Evolutionary conservation across 2,329 filamentous ascomycete genomes (phyloP).

Genomic region (Aspergillus novoparasiticus): DNA sequence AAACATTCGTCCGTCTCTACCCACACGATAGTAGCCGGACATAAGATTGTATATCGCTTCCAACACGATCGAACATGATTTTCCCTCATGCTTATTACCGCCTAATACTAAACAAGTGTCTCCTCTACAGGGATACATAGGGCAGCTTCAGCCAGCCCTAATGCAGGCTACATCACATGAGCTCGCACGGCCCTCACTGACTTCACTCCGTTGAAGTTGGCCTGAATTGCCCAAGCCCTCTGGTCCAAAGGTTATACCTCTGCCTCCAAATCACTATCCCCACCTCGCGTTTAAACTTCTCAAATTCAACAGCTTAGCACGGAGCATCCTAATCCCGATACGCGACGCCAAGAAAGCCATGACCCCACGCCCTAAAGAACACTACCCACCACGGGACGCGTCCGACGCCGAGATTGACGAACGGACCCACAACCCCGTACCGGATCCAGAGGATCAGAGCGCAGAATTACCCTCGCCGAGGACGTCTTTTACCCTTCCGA

Average conservation of each 20-base stretch:
- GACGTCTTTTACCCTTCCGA: neutral
- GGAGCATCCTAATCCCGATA: neutral
- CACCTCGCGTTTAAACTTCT: neutral
- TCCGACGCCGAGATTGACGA: neutral
- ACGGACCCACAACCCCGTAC: neutral
- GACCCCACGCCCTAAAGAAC: neutral
- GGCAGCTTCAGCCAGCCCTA: neutral
- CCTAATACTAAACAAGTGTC: too few relatives aligned
- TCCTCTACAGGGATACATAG: too few relatives aligned
- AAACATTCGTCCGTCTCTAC: too few relatives aligned
- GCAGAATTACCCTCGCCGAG: neutral
- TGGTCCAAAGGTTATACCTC: neutral
- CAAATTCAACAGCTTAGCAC: neutral
- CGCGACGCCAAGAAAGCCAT: neutral
- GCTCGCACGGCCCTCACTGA: neutral
- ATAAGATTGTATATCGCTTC: too few relatives aligned
- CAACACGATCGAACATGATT: fast-evolving
- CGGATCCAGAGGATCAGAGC: neutral
- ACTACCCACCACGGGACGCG: neutral
- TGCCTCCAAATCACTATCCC: neutral
- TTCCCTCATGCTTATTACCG: too few relatives aligned
- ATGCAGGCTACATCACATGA: neutral
- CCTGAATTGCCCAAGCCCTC: too few relatives aligned
- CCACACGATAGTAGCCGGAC: fast-evolving
- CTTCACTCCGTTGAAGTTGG: neutral